Percentiles rank a stretch among this genome's conserved stretches.
phyloP scores from a whole-genome alignment of 352 stramenopile species.

The Hyaloperonospora brassicae region DNA sequence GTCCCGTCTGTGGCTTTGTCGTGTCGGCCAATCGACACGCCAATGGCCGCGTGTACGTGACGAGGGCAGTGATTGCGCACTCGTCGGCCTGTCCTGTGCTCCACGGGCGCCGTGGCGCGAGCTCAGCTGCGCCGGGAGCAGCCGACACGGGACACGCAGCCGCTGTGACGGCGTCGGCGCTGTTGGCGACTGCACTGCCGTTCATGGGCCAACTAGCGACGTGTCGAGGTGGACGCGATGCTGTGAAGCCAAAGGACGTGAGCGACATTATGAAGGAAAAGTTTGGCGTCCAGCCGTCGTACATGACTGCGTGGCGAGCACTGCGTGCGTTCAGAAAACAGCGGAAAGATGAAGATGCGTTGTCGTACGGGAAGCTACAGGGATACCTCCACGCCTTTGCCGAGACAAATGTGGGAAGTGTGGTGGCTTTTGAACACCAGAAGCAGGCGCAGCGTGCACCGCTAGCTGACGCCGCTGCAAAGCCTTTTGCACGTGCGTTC shows the following conservation, averaged over 20 bases:
- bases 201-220: slow-evolving; percentile 42
- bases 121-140: slow-evolving; percentile 5
- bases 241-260: slow-evolving; percentile 68
- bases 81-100: slow-evolving; percentile 38
- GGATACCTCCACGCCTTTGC: slow-evolving; percentile 61
- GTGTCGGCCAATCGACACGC: slow-evolving; percentile 70
- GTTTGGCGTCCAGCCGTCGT: slow-evolving; percentile 66
- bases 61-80: slow-evolving; percentile 45
- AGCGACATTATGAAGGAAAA: slow-evolving; percentile 79
- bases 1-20: slow-evolving; percentile 50
- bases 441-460: slow-evolving; percentile 6
- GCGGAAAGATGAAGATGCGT: slow-evolving; percentile 51
- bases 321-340: slow-evolving; percentile 63
- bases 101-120: slow-evolving; percentile 33
- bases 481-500: slow-evolving; percentile 55
- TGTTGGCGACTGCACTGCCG: slow-evolving; percentile 68
- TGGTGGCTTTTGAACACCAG: slow-evolving; percentile 58
- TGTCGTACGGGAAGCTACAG: slow-evolving; percentile 59
- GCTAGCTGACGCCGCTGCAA: slow-evolving; percentile 17
- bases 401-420: slow-evolving; percentile 42
- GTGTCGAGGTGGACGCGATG: slow-evolving; percentile 30
- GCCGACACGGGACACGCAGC: slow-evolving; percentile 12
- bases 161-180: slow-evolving; percentile 48
- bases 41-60: slow-evolving; percentile 69
- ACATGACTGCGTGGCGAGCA: slow-evolving; percentile 75